These are phyloP conservation scores for Claviceps humidiphila DNA, from an alignment of 2,329 filamentous ascomycete species.

Conservation along the genomic window DNA sequence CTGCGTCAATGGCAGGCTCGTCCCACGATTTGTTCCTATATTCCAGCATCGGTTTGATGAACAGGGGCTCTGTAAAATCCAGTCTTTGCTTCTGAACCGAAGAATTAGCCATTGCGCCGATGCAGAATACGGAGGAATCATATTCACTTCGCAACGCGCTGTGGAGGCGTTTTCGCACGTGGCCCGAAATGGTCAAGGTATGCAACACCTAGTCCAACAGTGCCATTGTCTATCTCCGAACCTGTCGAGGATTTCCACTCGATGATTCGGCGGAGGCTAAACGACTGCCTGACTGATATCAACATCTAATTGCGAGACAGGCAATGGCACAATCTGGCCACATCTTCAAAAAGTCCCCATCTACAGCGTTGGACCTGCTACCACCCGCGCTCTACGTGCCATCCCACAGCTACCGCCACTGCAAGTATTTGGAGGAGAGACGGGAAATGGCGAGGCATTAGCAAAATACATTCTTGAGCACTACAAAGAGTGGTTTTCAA, in stretches of 20 bases:
- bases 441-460: constrained; percentile 73
- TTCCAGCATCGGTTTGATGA: constrained; percentile 57
- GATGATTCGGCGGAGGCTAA: too few species aligned
- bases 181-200: constrained; percentile 38
- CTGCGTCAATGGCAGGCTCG: constrained; percentile 31
- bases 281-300: not conserved
- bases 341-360: constrained; percentile 45
- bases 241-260: not conserved
- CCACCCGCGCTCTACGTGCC: constrained; percentile 56
- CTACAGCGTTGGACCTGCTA: constrained; percentile 73
- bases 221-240: not conserved
- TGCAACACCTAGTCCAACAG: not conserved
- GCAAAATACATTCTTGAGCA: constrained; percentile 67
- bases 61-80: constrained; percentile 41
- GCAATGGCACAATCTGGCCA: constrained; percentile 20
- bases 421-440: constrained; percentile 63
- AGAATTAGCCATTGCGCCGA: constrained; percentile 25
- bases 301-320: not conserved
- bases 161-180: constrained; percentile 63
- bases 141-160: constrained; percentile 74
- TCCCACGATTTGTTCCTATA: constrained; percentile 62
- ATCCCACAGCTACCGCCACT: constrained; percentile 35
- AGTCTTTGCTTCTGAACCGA: constrained; percentile 31
- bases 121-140: constrained; percentile 55
- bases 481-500: constrained; percentile 45